Evolutionary conservation across 2,329 filamentous ascomycete genomes (phyloP).

Genomic region (Diatrype stigma): DNA sequence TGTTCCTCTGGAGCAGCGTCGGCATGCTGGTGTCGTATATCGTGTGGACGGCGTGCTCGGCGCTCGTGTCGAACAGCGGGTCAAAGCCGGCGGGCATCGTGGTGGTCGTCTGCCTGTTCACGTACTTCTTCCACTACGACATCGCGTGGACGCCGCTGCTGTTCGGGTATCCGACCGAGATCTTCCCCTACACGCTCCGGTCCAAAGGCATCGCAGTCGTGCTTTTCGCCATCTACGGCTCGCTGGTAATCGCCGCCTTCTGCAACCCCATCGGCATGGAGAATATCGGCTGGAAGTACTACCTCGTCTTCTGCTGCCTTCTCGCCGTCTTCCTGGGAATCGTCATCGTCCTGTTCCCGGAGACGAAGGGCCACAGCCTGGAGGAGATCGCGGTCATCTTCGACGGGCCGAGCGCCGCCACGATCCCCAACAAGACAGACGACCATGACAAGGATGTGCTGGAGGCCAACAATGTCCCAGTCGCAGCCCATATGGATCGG

Average conservation of each 20-base stretch:
- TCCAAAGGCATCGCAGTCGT: slow-evolving; percentile 38
- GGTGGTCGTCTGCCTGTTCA: slow-evolving; percentile 45
- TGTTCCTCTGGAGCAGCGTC: slow-evolving; percentile 33
- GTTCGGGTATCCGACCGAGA: slow-evolving; percentile 38
- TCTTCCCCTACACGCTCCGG: slow-evolving; percentile 34
- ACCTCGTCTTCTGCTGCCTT: slow-evolving; percentile 37
- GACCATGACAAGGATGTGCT: slow-evolving; percentile 6
- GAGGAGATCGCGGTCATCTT: slow-evolving; percentile 27
- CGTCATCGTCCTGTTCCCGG: slow-evolving; percentile 32
- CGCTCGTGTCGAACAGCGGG: slow-evolving; percentile 23
- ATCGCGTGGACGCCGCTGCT: slow-evolving; percentile 44
- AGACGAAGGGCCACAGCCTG: slow-evolving; percentile 23
- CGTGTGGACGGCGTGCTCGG: slow-evolving; percentile 36
- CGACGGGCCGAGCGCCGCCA: slow-evolving; percentile 10
- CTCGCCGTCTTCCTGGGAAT: slow-evolving; percentile 25
- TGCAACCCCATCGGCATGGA: slow-evolving; percentile 33
- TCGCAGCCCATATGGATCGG: neutral
- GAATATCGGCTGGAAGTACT: slow-evolving; percentile 34
- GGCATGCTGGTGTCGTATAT: slow-evolving; percentile 35
- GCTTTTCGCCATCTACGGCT: slow-evolving; percentile 35
- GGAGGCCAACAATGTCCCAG: neutral
- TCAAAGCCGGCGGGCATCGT: slow-evolving; percentile 34
- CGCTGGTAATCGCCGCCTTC: slow-evolving; percentile 32
- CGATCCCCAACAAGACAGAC: slow-evolving; percentile 9
- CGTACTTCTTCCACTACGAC: slow-evolving; percentile 42